Evolutionary conservation across 306 rosid genomes (phyloP).

Genomic region (Cicer chorassanicum): DNA sequence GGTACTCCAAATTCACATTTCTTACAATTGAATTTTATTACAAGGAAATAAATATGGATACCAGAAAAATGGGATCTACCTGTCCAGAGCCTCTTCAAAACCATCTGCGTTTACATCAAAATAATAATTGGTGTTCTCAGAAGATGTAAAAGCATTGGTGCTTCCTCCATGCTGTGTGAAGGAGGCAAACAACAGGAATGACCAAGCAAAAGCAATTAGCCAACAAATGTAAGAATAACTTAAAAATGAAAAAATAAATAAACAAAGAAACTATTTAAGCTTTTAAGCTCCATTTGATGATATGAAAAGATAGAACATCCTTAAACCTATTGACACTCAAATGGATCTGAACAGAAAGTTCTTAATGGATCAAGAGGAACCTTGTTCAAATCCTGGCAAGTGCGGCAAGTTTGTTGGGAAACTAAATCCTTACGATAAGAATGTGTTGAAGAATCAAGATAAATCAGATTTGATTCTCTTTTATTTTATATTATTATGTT

Average conservation of each 20-base stretch:
- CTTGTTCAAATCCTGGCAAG: constrained; percentile 8
- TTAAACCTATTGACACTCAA: neutral
- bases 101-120: constrained; percentile 83
- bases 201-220: constrained; percentile 39
- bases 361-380: constrained; percentile 20
- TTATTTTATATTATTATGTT: too few species aligned
- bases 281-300: constrained; percentile 15
- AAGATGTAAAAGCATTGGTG: constrained; percentile 79
- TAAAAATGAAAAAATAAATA: constrained; percentile 5
- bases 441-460: too few species aligned
- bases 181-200: constrained; percentile 28
- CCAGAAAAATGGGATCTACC: constrained; percentile 55
- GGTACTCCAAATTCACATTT: constrained; percentile 39
- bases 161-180: constrained; percentile 81
- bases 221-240: constrained; percentile 22
- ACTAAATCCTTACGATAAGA: constrained; percentile 7
- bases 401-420: neutral
- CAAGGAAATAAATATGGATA: constrained; percentile 24
- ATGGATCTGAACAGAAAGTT: constrained; percentile 3
- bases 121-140: constrained; percentile 74
- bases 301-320: constrained; percentile 24
- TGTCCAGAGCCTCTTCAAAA: constrained; percentile 95
- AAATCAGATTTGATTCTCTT: too few species aligned
- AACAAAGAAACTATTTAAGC: constrained; percentile 10
- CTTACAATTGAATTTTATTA: neutral